Conservation (phyloP, 208 protist species). For the Leptomonas pyrrhocoris region DNA sequence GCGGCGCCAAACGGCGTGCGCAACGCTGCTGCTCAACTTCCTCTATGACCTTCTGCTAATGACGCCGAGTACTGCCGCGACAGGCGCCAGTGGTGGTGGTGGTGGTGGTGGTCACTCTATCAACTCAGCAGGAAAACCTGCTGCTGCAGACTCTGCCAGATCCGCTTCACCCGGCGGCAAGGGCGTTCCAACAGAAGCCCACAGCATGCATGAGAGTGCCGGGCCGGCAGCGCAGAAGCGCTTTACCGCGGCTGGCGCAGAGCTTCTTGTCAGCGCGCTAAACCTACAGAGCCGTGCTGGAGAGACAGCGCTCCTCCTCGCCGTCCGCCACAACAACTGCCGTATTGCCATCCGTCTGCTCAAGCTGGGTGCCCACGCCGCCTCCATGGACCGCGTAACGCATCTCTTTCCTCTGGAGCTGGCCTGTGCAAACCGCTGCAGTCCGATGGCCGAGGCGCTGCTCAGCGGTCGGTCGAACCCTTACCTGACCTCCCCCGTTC, state of each 20-base stretch:
- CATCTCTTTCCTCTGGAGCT: conserved; percentile 73
- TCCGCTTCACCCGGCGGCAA: background rate
- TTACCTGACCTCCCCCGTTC: conserved; percentile 49
- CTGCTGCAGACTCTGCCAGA: background rate
- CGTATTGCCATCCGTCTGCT: conserved; percentile 63
- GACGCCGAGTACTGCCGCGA: background rate
- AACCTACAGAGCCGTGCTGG: conserved; percentile 72
- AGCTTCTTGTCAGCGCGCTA: conserved; percentile 45
- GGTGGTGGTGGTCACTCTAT: background rate
- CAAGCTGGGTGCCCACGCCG: conserved; percentile 56
- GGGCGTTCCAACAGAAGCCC: background rate
- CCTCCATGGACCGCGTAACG: conserved; percentile 70
- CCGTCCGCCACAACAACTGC: conserved; percentile 63
- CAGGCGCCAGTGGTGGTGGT: background rate
- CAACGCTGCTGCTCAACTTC: conserved; percentile 51
- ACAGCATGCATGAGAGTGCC: background rate
- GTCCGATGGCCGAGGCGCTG: conserved; percentile 59
- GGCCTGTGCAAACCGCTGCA: conserved; percentile 69
- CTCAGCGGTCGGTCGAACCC: conserved; percentile 25
- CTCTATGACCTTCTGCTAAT: conserved; percentile 38
- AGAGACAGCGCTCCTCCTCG: conserved; percentile 69
- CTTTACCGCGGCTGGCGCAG: background rate
- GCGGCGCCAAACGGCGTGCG: conserved; percentile 29
- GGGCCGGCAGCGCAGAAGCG: background rate
- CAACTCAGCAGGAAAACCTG: background rate